phyloP scores from a whole-genome alignment of 345 rosid species.

The Turritis glabra region DNA sequence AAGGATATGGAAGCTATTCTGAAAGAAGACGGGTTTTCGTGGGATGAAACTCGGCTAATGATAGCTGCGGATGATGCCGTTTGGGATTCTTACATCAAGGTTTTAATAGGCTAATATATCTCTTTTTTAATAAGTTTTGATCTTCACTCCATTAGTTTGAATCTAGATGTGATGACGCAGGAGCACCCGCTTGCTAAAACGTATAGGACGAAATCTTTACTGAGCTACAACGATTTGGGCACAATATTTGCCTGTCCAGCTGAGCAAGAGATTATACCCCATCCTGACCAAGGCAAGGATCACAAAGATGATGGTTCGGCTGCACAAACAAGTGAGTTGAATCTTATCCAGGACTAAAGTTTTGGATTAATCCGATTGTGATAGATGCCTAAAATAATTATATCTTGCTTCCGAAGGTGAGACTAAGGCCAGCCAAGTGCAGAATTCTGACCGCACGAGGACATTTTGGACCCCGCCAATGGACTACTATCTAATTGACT shows the following conservation, averaged over 20 bases:
- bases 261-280: conserved; percentile 36
- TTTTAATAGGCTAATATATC: not conserved
- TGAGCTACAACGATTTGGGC: conserved; percentile 66
- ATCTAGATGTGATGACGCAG: conserved; percentile 42
- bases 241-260: conserved; percentile 51
- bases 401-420: conserved; percentile 43
- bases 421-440: conserved; percentile 43
- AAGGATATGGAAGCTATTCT: conserved; percentile 54
- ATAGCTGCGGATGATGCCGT: conserved; percentile 56
- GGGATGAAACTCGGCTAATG: conserved; percentile 68
- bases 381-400: not conserved
- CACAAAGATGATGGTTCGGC: conserved; percentile 40
- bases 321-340: conserved; percentile 45
- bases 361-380: not conserved
- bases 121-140: not conserved
- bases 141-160: conserved; percentile 29
- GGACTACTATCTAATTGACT: conserved; percentile 76
- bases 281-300: conserved; percentile 44
- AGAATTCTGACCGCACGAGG: conserved; percentile 63
- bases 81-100: conserved; percentile 84
- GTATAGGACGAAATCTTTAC: conserved; percentile 65
- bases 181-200: conserved; percentile 62
- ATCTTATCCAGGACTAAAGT: conserved; percentile 3
- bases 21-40: conserved; percentile 62
- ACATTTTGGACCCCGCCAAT: conserved; percentile 92